Percentiles rank a stretch among this genome's conserved stretches.
Conservation (phyloP, 129 eudicot species). For the Flaveria trinervia region DNA sequence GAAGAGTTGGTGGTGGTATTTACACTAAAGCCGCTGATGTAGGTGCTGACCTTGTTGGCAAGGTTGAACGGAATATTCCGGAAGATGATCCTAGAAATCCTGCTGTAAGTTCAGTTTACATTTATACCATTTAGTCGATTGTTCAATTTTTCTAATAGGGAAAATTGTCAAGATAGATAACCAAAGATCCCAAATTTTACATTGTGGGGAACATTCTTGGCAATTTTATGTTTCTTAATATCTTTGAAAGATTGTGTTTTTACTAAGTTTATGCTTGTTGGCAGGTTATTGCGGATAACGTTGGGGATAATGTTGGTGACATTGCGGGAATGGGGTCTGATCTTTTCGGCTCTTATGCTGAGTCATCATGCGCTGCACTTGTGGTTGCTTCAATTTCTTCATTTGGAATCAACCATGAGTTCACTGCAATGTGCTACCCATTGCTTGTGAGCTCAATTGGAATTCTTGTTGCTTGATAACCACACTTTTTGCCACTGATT, state of each 20-base stretch:
- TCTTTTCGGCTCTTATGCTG: conserved; percentile 78
- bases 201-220: background rate
- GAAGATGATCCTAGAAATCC: conserved; percentile 84
- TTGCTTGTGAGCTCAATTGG: conserved; percentile 72
- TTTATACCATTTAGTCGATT: background rate
- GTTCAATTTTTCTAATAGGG: background rate
- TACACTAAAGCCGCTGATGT: conserved; percentile 82
- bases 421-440: conserved; percentile 66
- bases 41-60: conserved; percentile 79
- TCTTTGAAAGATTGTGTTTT: background rate
- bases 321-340: conserved; percentile 88
- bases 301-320: conserved; percentile 80
- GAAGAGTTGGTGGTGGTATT: conserved; percentile 85
- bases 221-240: background rate
- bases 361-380: conserved; percentile 79
- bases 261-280: background rate
- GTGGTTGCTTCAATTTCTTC: conserved; percentile 80
- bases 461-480: conserved; percentile 70
- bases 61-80: conserved; percentile 74
- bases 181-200: background rate
- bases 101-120: conserved; percentile 47
- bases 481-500: conserved; percentile 72
- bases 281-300: conserved; percentile 82
- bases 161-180: background rate
- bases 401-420: conserved; percentile 69